A percentile compares a stretch with the other conserved stretches of the same genome.
Conservation (phyloP, 2,329 filamentous ascomycete genomes). For the Sclerotinia spermophila region DNA sequence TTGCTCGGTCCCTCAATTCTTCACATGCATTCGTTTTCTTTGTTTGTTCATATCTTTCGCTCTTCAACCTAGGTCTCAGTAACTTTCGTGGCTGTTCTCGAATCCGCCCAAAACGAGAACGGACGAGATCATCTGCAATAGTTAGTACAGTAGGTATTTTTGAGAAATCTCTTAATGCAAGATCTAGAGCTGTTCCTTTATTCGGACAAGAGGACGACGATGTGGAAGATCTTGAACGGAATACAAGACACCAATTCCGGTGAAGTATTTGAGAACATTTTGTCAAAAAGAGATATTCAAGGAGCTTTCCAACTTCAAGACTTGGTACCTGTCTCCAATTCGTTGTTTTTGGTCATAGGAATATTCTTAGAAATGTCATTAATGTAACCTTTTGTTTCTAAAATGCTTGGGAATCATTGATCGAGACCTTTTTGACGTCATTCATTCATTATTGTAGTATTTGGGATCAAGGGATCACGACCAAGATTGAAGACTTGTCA, state of each 20-base stretch:
- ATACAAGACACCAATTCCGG: not conserved
- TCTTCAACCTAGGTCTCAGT: not conserved
- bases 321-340: not conserved
- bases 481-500: not conserved
- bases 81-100: slow-evolving; percentile 4
- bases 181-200: not conserved
- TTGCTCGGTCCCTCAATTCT: not conserved
- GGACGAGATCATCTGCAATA: not conserved
- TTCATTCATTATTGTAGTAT: not conserved
- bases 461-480: not conserved
- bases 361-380: not conserved
- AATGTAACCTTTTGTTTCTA: not conserved
- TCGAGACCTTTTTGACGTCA: slow-evolving; percentile 9
- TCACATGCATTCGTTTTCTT: not conserved
- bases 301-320: not conserved
- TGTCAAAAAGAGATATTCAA: not conserved
- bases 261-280: not conserved
- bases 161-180: not conserved
- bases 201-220: not conserved
- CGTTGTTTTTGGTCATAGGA: not conserved
- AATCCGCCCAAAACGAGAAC: not conserved
- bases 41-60: not conserved
- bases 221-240: not conserved
- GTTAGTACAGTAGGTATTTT: not conserved
- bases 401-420: not conserved